Evolutionary conservation across 1,284 basidiomycete species (phyloP), one percentile per base, ranked within the genome.

Genomic region (Ustilago sp.): DNA sequence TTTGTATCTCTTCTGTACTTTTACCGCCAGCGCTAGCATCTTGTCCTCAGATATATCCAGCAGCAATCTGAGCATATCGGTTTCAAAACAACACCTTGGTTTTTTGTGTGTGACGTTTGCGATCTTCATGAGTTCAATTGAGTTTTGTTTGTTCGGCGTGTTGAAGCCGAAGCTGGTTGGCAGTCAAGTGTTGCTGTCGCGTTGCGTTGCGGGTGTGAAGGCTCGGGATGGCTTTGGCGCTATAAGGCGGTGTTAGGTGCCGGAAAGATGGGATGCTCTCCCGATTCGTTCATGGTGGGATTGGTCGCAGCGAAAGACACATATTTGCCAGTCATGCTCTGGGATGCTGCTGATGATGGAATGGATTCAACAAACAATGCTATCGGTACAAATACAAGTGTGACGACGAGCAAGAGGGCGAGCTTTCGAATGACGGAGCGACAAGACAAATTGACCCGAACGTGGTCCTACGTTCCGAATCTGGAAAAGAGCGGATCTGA

Each of bases 11-110:
- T 77, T 77, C 71, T 77, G 75, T 77, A 77, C 75, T 77, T 77
- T 77, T 77, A 77, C 67, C 64, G 67, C 70, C 71, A 77, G 75
- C 74, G 74, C 75, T 74, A 77, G 75, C 75, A 70, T 67, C 71
- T 65, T 59, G 60, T 56, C 47, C 75, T 69, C 67, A 70, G 71
- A 77, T 69, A 77, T 71, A 77, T 77, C 75, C 75, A 77, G 75
- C 75, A 77, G 75, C 75, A 77, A 74, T 77, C 75, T 77, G 75
- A 77, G 70, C 75, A 69, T 62, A 74, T 74, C 75, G 71, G 75
- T 74, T 65, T 76, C 67, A 73, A 69, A 55, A 54, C 57, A 41
- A 43, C 35, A 12, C 12, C 36, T 31, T 50, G 0, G 23, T 28
- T 51, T 2, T 2, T 45, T n/a, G 28, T 56, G 38, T 66, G 39